Evolutionary conservation across 176 grass and related monocot genomes (phyloP).

Genomic region (Luzula sylvatica): DNA sequence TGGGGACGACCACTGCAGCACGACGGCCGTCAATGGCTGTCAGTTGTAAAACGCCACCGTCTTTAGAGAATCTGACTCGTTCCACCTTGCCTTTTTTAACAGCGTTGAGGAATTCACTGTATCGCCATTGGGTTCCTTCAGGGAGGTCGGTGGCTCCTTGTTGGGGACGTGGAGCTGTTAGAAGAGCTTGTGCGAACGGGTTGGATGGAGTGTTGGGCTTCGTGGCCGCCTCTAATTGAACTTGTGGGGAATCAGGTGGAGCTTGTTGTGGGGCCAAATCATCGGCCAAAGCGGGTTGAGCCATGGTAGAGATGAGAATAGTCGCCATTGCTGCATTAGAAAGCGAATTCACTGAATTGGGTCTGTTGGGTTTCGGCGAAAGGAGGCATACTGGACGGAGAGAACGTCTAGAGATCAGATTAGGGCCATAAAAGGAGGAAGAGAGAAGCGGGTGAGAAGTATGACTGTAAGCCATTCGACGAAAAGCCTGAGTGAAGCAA

Average conservation of each 20-base stretch:
- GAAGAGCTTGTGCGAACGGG: conserved; percentile 52
- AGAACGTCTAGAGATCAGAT: conserved; percentile 22
- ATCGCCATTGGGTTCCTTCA: conserved; percentile 74
- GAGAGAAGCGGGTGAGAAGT: conserved; percentile 56
- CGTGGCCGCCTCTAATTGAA: conserved; percentile 43
- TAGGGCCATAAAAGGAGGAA: conserved; percentile 41
- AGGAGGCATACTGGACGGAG: conserved; percentile 30
- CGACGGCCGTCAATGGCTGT: conserved; percentile 68
- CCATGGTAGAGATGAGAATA: conserved; percentile 26
- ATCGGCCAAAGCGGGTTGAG: conserved; percentile 40
- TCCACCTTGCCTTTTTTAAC: conserved; percentile 91
- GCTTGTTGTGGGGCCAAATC: conserved; percentile 19
- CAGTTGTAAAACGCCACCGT: conserved; percentile 64
- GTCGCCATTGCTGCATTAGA: conserved; percentile 27
- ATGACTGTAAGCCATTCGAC: conserved; percentile 27
- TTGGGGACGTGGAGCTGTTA: conserved; percentile 47
- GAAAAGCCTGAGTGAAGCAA: conserved; percentile 29
- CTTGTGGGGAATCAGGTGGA: neutral
- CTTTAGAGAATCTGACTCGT: conserved; percentile 83
- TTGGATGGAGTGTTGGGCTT: conserved; percentile 36
- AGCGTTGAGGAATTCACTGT: conserved; percentile 90
- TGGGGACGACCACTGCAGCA: conserved; percentile 61
- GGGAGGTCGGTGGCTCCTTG: conserved; percentile 50
- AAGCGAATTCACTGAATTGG: conserved; percentile 31
- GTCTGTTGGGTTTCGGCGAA: conserved; percentile 3